These are phyloP conservation scores for Gaeumannomyces sp. DNA, from an alignment of 2,329 filamentous ascomycete species.

Conservation along the genomic window DNA sequence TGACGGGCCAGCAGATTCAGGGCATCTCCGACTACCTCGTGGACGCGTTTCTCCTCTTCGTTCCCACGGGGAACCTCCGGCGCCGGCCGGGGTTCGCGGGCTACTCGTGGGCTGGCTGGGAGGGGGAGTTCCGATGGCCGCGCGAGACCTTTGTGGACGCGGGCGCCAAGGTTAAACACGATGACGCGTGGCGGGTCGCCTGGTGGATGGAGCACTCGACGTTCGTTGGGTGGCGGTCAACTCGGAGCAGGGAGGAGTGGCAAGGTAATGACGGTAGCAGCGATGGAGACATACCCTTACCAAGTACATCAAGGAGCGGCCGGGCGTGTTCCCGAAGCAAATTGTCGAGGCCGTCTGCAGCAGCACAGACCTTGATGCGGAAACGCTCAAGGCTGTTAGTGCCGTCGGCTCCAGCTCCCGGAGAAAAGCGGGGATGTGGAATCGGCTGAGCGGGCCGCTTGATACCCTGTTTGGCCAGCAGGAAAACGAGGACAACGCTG, in stretches of 20 bases:
- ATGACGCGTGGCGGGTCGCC: neutral
- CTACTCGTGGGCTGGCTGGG: neutral
- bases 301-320: neutral
- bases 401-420: neutral
- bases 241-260: neutral
- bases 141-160: neutral
- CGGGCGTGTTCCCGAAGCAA: neutral
- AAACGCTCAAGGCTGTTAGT: neutral
- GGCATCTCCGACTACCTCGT: neutral
- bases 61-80: neutral
- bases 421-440: neutral
- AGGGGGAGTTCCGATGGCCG: neutral
- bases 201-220: neutral
- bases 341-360: neutral
- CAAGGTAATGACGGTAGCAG: neutral
- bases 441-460: neutral
- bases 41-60: neutral
- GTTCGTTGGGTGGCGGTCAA: neutral
- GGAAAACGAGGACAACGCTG: neutral
- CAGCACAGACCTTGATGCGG: neutral
- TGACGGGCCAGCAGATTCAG: neutral
- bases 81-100: neutral
- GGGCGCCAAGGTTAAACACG: neutral
- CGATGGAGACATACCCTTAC: neutral
- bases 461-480: neutral